These are phyloP conservation scores for Yarrowia sp. DNA, from an alignment of 805 yeast species.

Conservation along the genomic window DNA sequence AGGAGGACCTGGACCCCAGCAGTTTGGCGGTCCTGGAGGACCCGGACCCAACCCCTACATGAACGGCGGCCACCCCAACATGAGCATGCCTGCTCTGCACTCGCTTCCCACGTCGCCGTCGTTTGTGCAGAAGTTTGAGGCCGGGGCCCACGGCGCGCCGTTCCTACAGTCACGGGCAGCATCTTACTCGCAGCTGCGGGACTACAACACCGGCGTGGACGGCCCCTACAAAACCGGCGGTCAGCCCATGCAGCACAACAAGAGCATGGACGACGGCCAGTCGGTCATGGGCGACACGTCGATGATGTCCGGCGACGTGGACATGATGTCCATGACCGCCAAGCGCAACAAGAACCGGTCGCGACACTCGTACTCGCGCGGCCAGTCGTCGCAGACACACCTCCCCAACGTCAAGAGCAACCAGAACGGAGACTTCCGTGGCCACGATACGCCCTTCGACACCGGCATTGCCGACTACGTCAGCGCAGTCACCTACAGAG, in stretches of 20 bases:
- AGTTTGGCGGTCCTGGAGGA: conserved; percentile 16
- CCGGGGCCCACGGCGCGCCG: conserved; percentile 34
- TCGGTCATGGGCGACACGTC: conserved; percentile 34
- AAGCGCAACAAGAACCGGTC: conserved; percentile 41
- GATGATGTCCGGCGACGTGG: conserved; percentile 43
- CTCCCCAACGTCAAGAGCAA: conserved; percentile 23
- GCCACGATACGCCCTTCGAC: conserved; percentile 35
- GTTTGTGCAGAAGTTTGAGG: conserved; percentile 36
- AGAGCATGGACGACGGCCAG: conserved; percentile 29
- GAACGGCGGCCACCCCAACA: conserved; percentile 40
- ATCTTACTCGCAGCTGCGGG: conserved; percentile 38
- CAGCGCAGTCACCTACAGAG: conserved; percentile 34
- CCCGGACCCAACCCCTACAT: conserved; percentile 35
- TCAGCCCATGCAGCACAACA: conserved; percentile 30
- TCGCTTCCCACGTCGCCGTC: conserved; percentile 27
- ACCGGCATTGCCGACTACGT: conserved; percentile 38
- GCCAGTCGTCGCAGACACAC: conserved; percentile 23
- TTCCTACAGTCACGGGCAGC: conserved; percentile 35
- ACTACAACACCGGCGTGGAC: conserved; percentile 38
- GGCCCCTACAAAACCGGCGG: conserved; percentile 33
- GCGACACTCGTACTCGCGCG: conserved; percentile 29
- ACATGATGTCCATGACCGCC: conserved; percentile 44
- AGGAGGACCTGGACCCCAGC: conserved; percentile 17
- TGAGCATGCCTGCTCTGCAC: conserved; percentile 39
- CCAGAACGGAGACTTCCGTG: conserved; percentile 25